These are phyloP conservation scores for Gonapodya prolifera DNA, from an alignment of 192 early-diverging fungal genomes.

Conservation along the genomic window DNA sequence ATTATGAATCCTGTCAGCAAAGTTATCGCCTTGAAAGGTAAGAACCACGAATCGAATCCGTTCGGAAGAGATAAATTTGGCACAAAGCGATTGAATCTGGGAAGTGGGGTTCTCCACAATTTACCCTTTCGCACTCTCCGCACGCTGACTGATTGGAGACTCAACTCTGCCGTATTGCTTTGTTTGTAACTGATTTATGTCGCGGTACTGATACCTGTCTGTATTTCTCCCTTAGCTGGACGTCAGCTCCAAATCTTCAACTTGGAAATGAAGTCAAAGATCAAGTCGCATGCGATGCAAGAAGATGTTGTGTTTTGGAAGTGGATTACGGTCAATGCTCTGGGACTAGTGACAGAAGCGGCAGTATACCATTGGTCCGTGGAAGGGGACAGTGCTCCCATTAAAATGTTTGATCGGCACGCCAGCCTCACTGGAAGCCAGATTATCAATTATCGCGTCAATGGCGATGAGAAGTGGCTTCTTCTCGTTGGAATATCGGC, in stretches of 20 bases:
- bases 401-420: slow-evolving; percentile 91
- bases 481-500: slow-evolving; percentile 89
- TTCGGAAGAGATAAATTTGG: background rate
- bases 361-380: slow-evolving; percentile 96
- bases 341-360: slow-evolving; percentile 79
- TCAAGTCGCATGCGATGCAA: slow-evolving; percentile 82
- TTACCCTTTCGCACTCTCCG: too few species aligned
- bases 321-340: slow-evolving; percentile 75
- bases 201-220: too few species aligned
- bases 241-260: slow-evolving; percentile 96
- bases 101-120: too few species aligned
- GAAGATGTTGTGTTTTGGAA: slow-evolving; percentile 94
- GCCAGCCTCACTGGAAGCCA: slow-evolving; percentile 67
- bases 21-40: slow-evolving; percentile 93
- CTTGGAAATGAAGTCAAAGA: slow-evolving; percentile 86
- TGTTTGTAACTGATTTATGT: too few species aligned
- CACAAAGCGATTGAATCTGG: too few species aligned
- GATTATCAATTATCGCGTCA: slow-evolving; percentile 92
- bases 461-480: slow-evolving; percentile 88
- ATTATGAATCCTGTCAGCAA: slow-evolving; percentile 94
- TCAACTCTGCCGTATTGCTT: too few species aligned
- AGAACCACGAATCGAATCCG: background rate
- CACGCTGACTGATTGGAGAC: too few species aligned
- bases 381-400: slow-evolving; percentile 71
- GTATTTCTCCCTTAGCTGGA: slow-evolving; percentile 62